Conservation (phyloP, 345 rosid species). For the Geranium rotundifolium region DNA sequence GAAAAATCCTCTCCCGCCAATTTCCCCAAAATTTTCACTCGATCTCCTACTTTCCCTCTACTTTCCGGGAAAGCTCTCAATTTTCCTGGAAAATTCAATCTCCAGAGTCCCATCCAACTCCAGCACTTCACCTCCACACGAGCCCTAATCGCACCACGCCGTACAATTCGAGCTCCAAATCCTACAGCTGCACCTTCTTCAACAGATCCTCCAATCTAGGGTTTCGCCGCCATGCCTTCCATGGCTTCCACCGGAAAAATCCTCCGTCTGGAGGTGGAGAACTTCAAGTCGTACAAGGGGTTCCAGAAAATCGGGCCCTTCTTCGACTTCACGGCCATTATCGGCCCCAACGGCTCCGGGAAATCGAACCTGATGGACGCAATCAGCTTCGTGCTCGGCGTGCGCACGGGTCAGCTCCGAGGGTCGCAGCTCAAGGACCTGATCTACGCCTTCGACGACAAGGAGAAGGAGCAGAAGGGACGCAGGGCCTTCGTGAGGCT, state of each 20-base stretch:
- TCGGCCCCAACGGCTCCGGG: slow-evolving; percentile 97
- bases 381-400: slow-evolving; percentile 93
- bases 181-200: neutral
- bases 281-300: slow-evolving; percentile 97
- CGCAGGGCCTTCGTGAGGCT: slow-evolving; percentile 76
- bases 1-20: neutral
- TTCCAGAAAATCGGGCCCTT: slow-evolving; percentile 77
- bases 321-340: slow-evolving; percentile 92
- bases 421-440: slow-evolving; percentile 94
- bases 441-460: slow-evolving; percentile 83
- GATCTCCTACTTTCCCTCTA: neutral
- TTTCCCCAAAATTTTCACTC: neutral
- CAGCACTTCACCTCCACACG: neutral
- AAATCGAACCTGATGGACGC: slow-evolving; percentile 99
- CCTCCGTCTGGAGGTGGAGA: slow-evolving; percentile 69
- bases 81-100: neutral
- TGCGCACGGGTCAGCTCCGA: slow-evolving; percentile 91
- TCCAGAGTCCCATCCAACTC: neutral
- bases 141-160: neutral
- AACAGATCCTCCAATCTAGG: neutral
- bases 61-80: neutral
- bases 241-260: slow-evolving; percentile 61
- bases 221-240: slow-evolving; percentile 47
- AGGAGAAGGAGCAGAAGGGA: slow-evolving; percentile 83
- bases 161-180: neutral